Base-by-base conservation (phyloP, 208 protist species). In the Leishmania aethiopica region DNA sequence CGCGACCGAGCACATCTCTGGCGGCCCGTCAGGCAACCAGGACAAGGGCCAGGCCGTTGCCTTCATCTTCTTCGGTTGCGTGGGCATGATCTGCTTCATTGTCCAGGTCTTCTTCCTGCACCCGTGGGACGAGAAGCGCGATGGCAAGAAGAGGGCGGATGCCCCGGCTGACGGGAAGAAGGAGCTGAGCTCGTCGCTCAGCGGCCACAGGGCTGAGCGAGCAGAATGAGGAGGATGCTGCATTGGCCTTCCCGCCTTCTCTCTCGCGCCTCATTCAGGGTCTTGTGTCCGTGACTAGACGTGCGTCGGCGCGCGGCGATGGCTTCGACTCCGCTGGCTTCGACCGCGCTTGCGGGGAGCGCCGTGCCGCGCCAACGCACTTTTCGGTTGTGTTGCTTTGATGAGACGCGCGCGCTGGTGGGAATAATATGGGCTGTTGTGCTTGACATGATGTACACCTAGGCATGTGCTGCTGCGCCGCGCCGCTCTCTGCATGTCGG, bases 31-130 rank as follows among this genome's bases (percentile, higher is more conserved):
- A 42, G 92, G 91, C 60, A 85, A 94, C 84, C 92, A 94, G 88
- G 90, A 97, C 81, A 97, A 97, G 89, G 94, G 94, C 25, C 90
- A 95, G 90, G 77, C 91, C n/a, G 85, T 97, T 62, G 87, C 87
- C 64, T 97, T 97, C 91, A 96, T 97, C 80, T 93, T 97, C 87
- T 97, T 97, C 77, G 92, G 62, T 47, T 45, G 86, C 35, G 49
- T 94, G 45, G 94, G 92, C 66, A 37, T 92, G 28, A 64, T 94
- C 35, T 95, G 92, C 86, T 94, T 93, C 75, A 79, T 96, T 17
- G 75, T 96, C 49, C 83, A 95, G 86, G 22, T 93, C 57, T 91
- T 95, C 85, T 97, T 96, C 88, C 81, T 96, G 66, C 84, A 90
- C 73, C 91, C 90, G 77, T 97, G 91, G 89, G 81, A 89, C 17